Percentiles rank a stretch among this genome's conserved stretches.
Evolutionary conservation across 768 basidiomycete species (phyloP).

Genomic region (Scleroderma citrinum): DNA sequence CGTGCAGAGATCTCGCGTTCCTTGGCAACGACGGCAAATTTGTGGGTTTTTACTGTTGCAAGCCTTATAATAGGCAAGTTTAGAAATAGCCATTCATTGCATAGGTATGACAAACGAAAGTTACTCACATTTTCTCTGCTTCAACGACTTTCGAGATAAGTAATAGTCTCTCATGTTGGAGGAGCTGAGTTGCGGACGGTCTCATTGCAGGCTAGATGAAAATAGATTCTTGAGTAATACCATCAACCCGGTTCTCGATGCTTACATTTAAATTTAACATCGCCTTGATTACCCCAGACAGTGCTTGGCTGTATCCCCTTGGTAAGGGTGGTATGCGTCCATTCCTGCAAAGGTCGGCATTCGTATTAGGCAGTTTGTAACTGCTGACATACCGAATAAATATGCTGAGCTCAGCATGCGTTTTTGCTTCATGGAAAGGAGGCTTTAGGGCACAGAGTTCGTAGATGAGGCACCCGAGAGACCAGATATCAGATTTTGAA

Average conservation of each 20-base stretch:
- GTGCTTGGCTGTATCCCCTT: slow-evolving; percentile 68
- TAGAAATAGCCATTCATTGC: not conserved
- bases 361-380: not conserved
- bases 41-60: slow-evolving; percentile 58
- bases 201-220: slow-evolving; percentile 71
- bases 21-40: slow-evolving; percentile 44
- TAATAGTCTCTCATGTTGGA: slow-evolving; percentile 73
- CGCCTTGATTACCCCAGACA: slow-evolving; percentile 71
- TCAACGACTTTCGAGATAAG: slow-evolving; percentile 68
- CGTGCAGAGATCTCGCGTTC: slow-evolving; percentile 61
- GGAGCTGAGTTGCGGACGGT: slow-evolving; percentile 73
- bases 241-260: not conserved
- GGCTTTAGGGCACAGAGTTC: slow-evolving; percentile 93
- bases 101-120: not conserved
- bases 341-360: slow-evolving; percentile 40
- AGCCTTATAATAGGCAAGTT: slow-evolving; percentile 42
- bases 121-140: slow-evolving; percentile 67
- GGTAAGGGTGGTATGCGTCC: slow-evolving; percentile 91
- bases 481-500: slow-evolving; percentile 98
- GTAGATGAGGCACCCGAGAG: slow-evolving; percentile 92
- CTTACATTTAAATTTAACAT: slow-evolving; percentile 83
- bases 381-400: slow-evolving; percentile 60
- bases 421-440: slow-evolving; percentile 90
- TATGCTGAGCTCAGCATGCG: slow-evolving; percentile 78
- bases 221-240: not conserved